Evolutionary conservation across 352 stramenopile genomes (phyloP).

Genomic region (Phytophthora capsici): DNA sequence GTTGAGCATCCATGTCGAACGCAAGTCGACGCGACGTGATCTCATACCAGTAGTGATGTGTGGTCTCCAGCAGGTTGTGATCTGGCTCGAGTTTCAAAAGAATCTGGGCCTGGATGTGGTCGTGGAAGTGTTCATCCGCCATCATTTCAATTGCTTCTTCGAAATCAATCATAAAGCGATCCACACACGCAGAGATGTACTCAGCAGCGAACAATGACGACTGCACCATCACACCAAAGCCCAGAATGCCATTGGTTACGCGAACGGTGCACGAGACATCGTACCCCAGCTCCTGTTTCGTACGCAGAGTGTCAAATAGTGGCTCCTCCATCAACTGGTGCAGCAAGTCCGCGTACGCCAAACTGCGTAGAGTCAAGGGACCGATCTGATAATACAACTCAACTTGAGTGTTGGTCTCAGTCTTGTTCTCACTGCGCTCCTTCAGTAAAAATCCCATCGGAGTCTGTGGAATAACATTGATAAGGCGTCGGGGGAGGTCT

Average conservation of each 20-base stretch:
- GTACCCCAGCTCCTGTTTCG: slow-evolving; percentile 91
- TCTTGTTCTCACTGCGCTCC: slow-evolving; percentile 68
- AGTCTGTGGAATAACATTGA: slow-evolving; percentile 59
- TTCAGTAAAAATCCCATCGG: slow-evolving; percentile 58
- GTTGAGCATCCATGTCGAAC: slow-evolving; percentile 76
- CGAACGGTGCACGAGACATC: slow-evolving; percentile 89
- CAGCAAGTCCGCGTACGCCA: slow-evolving; percentile 84
- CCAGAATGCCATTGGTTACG: slow-evolving; percentile 82
- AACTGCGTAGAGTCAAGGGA: slow-evolving; percentile 56
- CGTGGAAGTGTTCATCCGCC: slow-evolving; percentile 72
- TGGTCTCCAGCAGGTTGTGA: slow-evolving; percentile 81
- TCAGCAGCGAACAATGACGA: slow-evolving; percentile 75
- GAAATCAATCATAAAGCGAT: slow-evolving; percentile 84
- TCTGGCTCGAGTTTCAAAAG: slow-evolving; percentile 83
- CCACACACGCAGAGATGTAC: slow-evolving; percentile 72
- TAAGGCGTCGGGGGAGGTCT: slow-evolving; percentile 55
- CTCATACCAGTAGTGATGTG: slow-evolving; percentile 83
- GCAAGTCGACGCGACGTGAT: slow-evolving; percentile 72
- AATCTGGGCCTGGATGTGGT: slow-evolving; percentile 82
- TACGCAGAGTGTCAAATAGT: slow-evolving; percentile 87
- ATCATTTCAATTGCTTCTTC: slow-evolving; percentile 75
- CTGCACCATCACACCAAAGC: slow-evolving; percentile 84
- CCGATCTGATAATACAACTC: slow-evolving; percentile 91
- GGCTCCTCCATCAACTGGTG: slow-evolving; percentile 91
- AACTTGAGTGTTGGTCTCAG: slow-evolving; percentile 86